Base-by-base conservation (phyloP, 768 basidiomycete genomes). In the Mycena maculata region DNA sequence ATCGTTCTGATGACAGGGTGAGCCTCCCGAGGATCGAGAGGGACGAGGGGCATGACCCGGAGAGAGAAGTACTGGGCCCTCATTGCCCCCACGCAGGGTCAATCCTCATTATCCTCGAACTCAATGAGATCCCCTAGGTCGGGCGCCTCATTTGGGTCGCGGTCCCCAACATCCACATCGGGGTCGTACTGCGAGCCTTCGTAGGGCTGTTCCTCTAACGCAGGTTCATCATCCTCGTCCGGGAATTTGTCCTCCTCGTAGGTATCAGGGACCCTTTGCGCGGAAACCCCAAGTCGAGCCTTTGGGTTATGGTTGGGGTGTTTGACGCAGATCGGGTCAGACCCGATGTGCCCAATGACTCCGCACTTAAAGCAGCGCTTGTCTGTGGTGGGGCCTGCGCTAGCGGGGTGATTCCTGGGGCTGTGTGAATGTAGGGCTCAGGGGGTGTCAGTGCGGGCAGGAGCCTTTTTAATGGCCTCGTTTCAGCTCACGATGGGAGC, bases 331-430 rank as follows among this genome's bases (percentile, higher is more conserved):
- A 28, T n/a, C 0, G 47, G 47, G 36, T 60, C 39, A 9, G 20
- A 50, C 4, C 48, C 38, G 9, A 60, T 41, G 23, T 60, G 60
- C 0, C 60, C 49, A 1, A 60, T 2, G 3, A 30, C 3, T 4
- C 49, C 28, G 28, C 60, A 60, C 1, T 39, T 38, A 18, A 15
- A 60, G 49, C 60, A 60, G n/a, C 38, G 41, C 39, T 52, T 60
- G 5, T 27, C 25, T 7, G 33, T 36, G 8, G 6, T 36, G 33
- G 8, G 33, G 8, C 13, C 33, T 7, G 33, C 8, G 13, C 8
- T 7, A 36, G 8, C 33, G 33, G 33, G n/a, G n/a, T n/a, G n/a
- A n/a, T n/a, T n/a, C n/a, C n/a, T n/a, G n/a, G n/a, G n/a, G n/a
- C n/a, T n/a, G n/a, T n/a, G n/a, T n/a, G n/a, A n/a, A n/a, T n/a